Evolutionary conservation across 140 eudicot genomes (phyloP).

Genomic region (Ambrosia hybrid): DNA sequence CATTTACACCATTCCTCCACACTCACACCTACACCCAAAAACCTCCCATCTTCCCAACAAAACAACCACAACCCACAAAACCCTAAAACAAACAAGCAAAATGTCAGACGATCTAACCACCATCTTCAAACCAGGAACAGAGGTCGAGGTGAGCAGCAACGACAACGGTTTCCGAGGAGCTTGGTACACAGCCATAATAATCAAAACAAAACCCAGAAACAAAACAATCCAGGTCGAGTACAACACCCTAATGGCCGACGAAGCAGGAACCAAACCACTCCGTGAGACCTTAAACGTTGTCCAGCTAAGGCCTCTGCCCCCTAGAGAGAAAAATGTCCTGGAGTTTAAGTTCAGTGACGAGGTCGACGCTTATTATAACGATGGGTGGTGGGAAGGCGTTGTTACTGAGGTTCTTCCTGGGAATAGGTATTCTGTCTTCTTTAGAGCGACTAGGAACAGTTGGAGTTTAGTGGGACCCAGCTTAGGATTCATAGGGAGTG

Average conservation of each 20-base stretch:
- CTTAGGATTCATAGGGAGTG: constrained; percentile 78
- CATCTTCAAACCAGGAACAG: constrained; percentile 49
- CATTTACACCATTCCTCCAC: too few species aligned
- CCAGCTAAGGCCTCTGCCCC: constrained; percentile 66
- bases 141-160: constrained; percentile 77
- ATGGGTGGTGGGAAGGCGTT: constrained; percentile 96
- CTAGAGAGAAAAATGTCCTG: constrained; percentile 40
- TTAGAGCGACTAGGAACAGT: constrained; percentile 49
- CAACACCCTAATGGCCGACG: constrained; percentile 53
- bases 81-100: not conserved
- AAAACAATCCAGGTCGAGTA: constrained; percentile 50
- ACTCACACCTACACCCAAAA: too few species aligned
- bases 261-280: constrained; percentile 38
- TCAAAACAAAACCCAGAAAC: constrained; percentile 27
- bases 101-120: constrained; percentile 19
- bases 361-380: constrained; percentile 68
- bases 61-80: not conserved
- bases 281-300: constrained; percentile 51
- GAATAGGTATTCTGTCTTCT: constrained; percentile 50
- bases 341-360: constrained; percentile 55
- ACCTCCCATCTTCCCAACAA: too few species aligned
- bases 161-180: constrained; percentile 88
- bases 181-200: constrained; percentile 71
- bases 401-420: constrained; percentile 43
- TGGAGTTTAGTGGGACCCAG: constrained; percentile 40